Evolutionary conservation across 257 asterid species (phyloP).

Genomic region (Ballota nigra): DNA sequence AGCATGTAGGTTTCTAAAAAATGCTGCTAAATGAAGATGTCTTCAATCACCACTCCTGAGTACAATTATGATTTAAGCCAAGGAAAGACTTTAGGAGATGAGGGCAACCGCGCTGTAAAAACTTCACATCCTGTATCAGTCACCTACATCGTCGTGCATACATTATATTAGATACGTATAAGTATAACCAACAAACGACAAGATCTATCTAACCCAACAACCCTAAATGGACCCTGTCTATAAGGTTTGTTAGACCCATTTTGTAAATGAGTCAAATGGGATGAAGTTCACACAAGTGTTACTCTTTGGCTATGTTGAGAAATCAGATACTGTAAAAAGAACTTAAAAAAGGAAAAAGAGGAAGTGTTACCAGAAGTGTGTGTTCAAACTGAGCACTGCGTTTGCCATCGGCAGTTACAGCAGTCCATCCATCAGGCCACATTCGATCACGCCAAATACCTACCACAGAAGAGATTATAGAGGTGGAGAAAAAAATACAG

Average conservation of each 20-base stretch:
- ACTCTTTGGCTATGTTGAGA: background rate
- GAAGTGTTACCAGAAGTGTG: slow-evolving; percentile 66
- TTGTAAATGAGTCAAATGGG: no score
- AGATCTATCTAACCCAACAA: background rate
- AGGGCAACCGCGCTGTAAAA: slow-evolving; percentile 83
- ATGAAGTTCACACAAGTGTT: no score
- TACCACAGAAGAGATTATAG: slow-evolving; percentile 24
- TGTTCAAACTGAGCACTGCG: slow-evolving; percentile 98
- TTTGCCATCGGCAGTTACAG: slow-evolving; percentile 91
- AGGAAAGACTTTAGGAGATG: slow-evolving; percentile 86
- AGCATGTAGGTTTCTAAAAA: background rate
- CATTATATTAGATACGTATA: background rate
- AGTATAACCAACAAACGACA: background rate
- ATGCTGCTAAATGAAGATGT: slow-evolving; percentile 1
- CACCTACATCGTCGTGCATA: slow-evolving; percentile 43
- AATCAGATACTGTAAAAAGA: background rate
- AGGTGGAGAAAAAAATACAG: background rate
- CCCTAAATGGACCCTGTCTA: no score
- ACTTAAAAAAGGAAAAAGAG: background rate
- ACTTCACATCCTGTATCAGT: slow-evolving; percentile 94
- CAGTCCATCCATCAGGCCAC: slow-evolving; percentile 99
- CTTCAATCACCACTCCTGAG: slow-evolving; percentile 5
- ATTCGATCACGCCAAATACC: slow-evolving; percentile 94
- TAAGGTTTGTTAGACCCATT: no score
- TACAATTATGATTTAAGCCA: slow-evolving; percentile 58